These are phyloP conservation scores for Penicillium egyptiacum DNA, from an alignment of 495 filamentous ascomycete genomes.

Conservation along the genomic window DNA sequence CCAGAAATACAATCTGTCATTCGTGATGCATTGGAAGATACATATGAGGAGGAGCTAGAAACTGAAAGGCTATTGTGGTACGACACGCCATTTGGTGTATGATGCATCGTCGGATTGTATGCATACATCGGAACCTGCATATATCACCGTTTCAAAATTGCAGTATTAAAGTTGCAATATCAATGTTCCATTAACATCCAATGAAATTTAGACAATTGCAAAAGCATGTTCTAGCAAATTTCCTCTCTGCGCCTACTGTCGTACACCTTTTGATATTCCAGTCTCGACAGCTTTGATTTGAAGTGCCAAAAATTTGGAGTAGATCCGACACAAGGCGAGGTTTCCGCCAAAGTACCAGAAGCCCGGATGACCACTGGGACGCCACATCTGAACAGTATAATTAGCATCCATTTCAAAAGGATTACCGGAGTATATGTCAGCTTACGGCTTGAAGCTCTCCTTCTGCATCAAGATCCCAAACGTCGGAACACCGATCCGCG, in stretches of 20 bases:
- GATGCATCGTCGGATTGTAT: background rate
- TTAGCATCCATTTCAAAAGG: constrained; percentile 14
- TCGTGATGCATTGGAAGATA: constrained; percentile 9
- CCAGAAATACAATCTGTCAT: constrained; percentile 9
- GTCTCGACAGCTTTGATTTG: constrained; percentile 71
- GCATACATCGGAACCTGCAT: background rate
- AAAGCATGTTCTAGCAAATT: background rate
- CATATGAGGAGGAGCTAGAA: constrained; percentile 19
- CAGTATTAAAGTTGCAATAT: background rate
- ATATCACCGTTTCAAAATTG: background rate
- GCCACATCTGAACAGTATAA: constrained; percentile 57
- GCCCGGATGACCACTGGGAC: constrained; percentile 65
- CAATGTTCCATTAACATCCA: too few relatives aligned
- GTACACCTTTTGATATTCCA: constrained; percentile 32
- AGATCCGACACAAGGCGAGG: constrained; percentile 69
- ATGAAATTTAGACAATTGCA: background rate
- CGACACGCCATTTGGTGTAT: constrained; percentile 9
- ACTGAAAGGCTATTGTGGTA: constrained; percentile 11
- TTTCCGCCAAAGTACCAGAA: constrained; percentile 85
- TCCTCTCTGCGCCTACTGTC: background rate
- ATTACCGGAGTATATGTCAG: background rate
- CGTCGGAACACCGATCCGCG: constrained; percentile 62
- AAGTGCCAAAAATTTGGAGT: constrained; percentile 67
- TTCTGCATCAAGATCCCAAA: constrained; percentile 80
- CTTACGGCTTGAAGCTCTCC: constrained; percentile 61